phyloP scores from a whole-genome alignment of 352 stramenopile species.

The Pythium biforme region DNA sequence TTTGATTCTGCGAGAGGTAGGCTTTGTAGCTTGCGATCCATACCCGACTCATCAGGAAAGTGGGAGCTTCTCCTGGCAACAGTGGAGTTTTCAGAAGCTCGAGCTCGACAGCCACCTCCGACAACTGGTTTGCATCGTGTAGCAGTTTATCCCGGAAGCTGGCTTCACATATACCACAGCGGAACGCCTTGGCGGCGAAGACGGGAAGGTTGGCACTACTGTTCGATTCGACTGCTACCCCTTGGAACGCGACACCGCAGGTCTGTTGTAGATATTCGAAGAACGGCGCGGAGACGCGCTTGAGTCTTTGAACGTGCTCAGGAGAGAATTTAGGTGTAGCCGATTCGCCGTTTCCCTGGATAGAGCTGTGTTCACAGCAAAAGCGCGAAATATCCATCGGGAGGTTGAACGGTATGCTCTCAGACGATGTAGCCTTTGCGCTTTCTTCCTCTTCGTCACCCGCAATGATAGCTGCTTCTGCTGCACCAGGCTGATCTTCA shows the following conservation, averaged over 20 bases:
- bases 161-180: constrained; percentile 46
- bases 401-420: constrained; percentile 54
- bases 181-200: constrained; percentile 48
- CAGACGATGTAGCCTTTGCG: constrained; percentile 6
- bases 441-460: constrained; percentile 11
- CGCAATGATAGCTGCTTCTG: background rate
- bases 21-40: constrained; percentile 78
- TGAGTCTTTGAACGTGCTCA: constrained; percentile 49
- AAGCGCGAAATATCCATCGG: constrained; percentile 47
- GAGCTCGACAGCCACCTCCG: constrained; percentile 47
- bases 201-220: constrained; percentile 9
- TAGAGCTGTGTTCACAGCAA: constrained; percentile 47
- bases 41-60: constrained; percentile 61
- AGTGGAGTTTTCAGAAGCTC: constrained; percentile 49
- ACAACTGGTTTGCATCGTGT: constrained; percentile 49
- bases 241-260: constrained; percentile 29
- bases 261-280: constrained; percentile 46
- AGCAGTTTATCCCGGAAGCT: constrained; percentile 52
- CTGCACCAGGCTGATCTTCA: constrained; percentile 3
- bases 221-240: background rate
- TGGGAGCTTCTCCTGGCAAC: constrained; percentile 21
- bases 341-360: background rate
- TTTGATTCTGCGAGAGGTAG: constrained; percentile 50
- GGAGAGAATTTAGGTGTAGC: constrained; percentile 41
- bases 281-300: constrained; percentile 54